A percentile compares a stretch with the other conserved stretches of the same genome.
Conservation (phyloP, 805 yeast species). For the Sugiyamaella floridensis region DNA sequence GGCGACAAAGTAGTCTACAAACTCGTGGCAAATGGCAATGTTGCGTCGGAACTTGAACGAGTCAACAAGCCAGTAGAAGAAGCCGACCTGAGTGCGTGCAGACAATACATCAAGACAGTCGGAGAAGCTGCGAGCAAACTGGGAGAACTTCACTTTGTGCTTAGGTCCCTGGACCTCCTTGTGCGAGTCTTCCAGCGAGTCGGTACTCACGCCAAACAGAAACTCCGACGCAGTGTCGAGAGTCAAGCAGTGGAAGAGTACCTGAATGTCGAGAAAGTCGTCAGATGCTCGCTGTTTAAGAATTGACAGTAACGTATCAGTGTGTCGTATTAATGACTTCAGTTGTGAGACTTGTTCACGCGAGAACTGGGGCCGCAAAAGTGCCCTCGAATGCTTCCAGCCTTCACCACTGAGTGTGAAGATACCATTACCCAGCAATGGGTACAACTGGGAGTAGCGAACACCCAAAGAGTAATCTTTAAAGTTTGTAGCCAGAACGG, state of each 20-base stretch:
- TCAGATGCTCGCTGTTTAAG: constrained; percentile 7
- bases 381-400: constrained; percentile 33
- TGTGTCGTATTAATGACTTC: constrained; percentile 24
- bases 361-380: constrained; percentile 33
- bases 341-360: constrained; percentile 29
- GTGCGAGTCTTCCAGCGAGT: constrained; percentile 18
- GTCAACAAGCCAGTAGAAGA: constrained; percentile 17
- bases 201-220: constrained; percentile 29
- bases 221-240: constrained; percentile 33
- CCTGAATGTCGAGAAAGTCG: constrained; percentile 25
- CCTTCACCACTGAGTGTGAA: constrained; percentile 31
- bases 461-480: constrained; percentile 28
- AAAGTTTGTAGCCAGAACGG: constrained; percentile 29
- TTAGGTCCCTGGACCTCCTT: constrained; percentile 9
- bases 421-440: constrained; percentile 32
- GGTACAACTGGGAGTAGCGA: constrained; percentile 24
- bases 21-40: constrained; percentile 27
- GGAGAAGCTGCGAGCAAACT: constrained; percentile 18
- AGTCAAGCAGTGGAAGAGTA: constrained; percentile 27
- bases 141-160: constrained; percentile 10
- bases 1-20: constrained; percentile 37
- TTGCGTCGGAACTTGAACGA: constrained; percentile 29
- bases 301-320: constrained; percentile 18
- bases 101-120: constrained; percentile 16
- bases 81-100: constrained; percentile 18